A percentile compares a stretch with the other conserved stretches of the same genome.
These are phyloP conservation scores for Tuber magnatum DNA, from an alignment of 495 filamentous ascomycete species.

Conservation along the genomic window DNA sequence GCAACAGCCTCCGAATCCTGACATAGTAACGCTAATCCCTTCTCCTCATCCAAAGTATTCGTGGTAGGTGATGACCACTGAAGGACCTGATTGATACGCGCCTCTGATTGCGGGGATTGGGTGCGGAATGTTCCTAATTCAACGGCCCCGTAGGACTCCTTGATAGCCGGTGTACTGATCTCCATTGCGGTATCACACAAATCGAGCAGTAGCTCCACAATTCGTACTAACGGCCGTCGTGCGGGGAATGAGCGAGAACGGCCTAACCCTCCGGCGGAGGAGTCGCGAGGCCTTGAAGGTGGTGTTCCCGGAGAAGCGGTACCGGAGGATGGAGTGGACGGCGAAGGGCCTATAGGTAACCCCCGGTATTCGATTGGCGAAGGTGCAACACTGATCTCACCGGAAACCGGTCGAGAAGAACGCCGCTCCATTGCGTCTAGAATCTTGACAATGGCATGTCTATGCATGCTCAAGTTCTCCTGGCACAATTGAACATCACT, in stretches of 20 bases:
- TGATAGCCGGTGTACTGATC: slow-evolving; percentile 86
- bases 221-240: slow-evolving; percentile 76
- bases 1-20: slow-evolving; percentile 78
- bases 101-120: slow-evolving; percentile 90
- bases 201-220: slow-evolving; percentile 89
- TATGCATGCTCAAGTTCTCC: slow-evolving; percentile 86
- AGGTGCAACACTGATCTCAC: slow-evolving; percentile 49
- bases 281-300: slow-evolving; percentile 66
- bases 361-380: slow-evolving; percentile 84
- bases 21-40: slow-evolving; percentile 78
- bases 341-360: slow-evolving; percentile 71
- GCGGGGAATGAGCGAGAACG: slow-evolving; percentile 79
- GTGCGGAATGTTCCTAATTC: slow-evolving; percentile 69
- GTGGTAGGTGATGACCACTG: slow-evolving; percentile 92
- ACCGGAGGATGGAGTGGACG: slow-evolving; percentile 55
- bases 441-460: slow-evolving; percentile 90
- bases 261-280: slow-evolving; percentile 61
- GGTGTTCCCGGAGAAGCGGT: slow-evolving; percentile 61
- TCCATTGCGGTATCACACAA: slow-evolving; percentile 93
- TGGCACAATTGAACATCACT: slow-evolving; percentile 96
- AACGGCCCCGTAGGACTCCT: slow-evolving; percentile 60
- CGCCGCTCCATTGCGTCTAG: slow-evolving; percentile 84
- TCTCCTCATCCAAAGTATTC: slow-evolving; percentile 88
- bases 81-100: slow-evolving; percentile 79
- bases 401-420: slow-evolving; percentile 55